These are phyloP conservation scores for Coemansia javaensis DNA, from an alignment of 192 early-diverging fungal species.

Conservation along the genomic window DNA sequence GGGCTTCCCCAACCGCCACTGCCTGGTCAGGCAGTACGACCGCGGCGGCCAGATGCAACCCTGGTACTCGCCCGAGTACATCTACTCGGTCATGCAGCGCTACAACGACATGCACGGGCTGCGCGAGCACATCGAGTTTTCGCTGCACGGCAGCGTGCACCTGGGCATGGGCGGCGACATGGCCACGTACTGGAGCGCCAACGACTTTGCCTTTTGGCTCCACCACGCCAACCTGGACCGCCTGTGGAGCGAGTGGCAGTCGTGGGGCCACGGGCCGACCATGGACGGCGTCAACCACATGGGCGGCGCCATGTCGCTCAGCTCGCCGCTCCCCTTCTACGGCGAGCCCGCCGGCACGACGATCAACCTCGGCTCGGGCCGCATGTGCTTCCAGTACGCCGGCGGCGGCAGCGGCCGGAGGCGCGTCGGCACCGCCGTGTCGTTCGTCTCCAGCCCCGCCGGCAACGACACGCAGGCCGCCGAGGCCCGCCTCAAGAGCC, in stretches of 20 bases:
- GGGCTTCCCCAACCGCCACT: constrained; percentile 37
- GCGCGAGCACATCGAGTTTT: constrained; percentile 47
- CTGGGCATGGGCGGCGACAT: constrained; percentile 51
- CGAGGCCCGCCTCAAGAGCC: constrained; percentile 15
- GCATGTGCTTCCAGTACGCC: constrained; percentile 46
- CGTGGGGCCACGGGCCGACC: constrained; percentile 29
- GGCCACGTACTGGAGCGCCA: constrained; percentile 49
- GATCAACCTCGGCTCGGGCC: constrained; percentile 29
- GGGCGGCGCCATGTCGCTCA: constrained; percentile 21
- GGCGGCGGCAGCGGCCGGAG: constrained; percentile 8
- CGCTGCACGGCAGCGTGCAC: constrained; percentile 50
- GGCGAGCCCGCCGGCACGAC: constrained; percentile 33
- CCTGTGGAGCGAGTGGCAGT: constrained; percentile 57
- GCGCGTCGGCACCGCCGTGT: constrained; percentile 4
- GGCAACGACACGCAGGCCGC: neutral
- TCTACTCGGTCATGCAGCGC: constrained; percentile 43
- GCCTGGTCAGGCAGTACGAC: constrained; percentile 33
- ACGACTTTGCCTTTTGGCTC: constrained; percentile 59
- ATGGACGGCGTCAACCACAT: constrained; percentile 36
- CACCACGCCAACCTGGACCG: constrained; percentile 62
- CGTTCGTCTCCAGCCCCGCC: constrained; percentile 17
- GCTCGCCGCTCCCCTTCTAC: constrained; percentile 29
- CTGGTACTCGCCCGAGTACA: constrained; percentile 48
- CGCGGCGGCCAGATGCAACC: constrained; percentile 30
- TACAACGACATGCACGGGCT: constrained; percentile 41